Evolutionary conservation across 2,329 filamentous ascomycete species (phyloP).

Genomic region (Fusarium nanum): DNA sequence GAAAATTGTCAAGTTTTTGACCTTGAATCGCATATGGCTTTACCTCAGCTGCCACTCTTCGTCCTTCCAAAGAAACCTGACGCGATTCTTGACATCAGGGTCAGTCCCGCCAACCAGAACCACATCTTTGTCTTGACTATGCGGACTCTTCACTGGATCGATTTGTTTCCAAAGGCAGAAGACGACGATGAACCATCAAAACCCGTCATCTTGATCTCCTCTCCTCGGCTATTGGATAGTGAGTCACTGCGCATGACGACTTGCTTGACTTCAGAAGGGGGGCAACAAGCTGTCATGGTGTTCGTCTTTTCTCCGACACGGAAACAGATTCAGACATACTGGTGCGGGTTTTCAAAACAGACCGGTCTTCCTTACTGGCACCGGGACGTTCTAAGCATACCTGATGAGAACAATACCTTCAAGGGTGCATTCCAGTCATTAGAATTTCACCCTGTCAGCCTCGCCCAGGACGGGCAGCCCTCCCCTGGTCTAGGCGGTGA

Average conservation of each 20-base stretch:
- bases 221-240: slow-evolving; percentile 46
- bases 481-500: slow-evolving; percentile 43
- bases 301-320: slow-evolving; percentile 50
- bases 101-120: slow-evolving; percentile 58
- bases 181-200: slow-evolving; percentile 19
- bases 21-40: slow-evolving; percentile 48
- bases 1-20: slow-evolving; percentile 52
- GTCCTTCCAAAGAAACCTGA: slow-evolving; percentile 48
- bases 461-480: slow-evolving; percentile 26
- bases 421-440: slow-evolving; percentile 43
- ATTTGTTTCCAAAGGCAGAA: slow-evolving; percentile 48
- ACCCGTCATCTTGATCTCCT: slow-evolving; percentile 46
- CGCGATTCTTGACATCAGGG: slow-evolving; percentile 66
- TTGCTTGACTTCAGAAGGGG: slow-evolving; percentile 41
- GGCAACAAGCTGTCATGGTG: slow-evolving; percentile 46
- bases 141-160: slow-evolving; percentile 61
- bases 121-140: slow-evolving; percentile 71
- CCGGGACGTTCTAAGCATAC: slow-evolving; percentile 50
- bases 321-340: slow-evolving; percentile 52
- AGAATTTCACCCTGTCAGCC: slow-evolving; percentile 45
- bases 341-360: slow-evolving; percentile 47
- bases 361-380: slow-evolving; percentile 53
- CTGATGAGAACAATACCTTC: slow-evolving; percentile 18
- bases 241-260: slow-evolving; percentile 48
- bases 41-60: slow-evolving; percentile 47